Conservation (phyloP, 257 asterid genomes). For the Anisodus acutangulus region DNA sequence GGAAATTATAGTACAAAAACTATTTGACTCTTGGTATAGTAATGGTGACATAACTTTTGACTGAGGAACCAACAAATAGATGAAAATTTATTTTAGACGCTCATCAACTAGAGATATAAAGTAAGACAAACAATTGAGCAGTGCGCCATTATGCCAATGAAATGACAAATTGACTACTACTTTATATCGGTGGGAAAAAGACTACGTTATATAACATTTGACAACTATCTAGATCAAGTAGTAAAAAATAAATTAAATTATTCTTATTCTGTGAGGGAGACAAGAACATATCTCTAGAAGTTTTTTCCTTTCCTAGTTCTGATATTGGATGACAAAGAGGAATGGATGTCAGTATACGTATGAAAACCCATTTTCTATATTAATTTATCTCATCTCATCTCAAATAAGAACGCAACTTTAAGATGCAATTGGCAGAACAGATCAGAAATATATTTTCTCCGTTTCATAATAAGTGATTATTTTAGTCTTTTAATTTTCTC, state of each 20-base stretch:
- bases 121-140: too few relatives aligned
- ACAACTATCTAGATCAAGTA: too few relatives aligned
- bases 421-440: not conserved
- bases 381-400: not conserved
- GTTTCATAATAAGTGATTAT: too few relatives aligned
- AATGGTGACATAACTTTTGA: not conserved
- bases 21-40: not conserved
- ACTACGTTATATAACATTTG: too few relatives aligned
- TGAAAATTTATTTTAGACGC: not conserved
- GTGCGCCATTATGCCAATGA: too few relatives aligned
- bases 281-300: not conserved
- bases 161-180: too few relatives aligned
- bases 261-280: not conserved
- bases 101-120: not conserved
- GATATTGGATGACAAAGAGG: slow-evolving; percentile 7
- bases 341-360: not conserved
- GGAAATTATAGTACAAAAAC: not conserved
- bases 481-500: too few relatives aligned
- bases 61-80: not conserved
- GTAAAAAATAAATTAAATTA: too few relatives aligned
- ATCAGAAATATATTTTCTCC: not conserved
- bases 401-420: not conserved
- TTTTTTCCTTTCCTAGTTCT: not conserved
- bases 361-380: not conserved
- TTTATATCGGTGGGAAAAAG: too few relatives aligned